Base-by-base conservation (phyloP, 768 basidiomycete genomes). In the Sistotremastrum suecicum region DNA sequence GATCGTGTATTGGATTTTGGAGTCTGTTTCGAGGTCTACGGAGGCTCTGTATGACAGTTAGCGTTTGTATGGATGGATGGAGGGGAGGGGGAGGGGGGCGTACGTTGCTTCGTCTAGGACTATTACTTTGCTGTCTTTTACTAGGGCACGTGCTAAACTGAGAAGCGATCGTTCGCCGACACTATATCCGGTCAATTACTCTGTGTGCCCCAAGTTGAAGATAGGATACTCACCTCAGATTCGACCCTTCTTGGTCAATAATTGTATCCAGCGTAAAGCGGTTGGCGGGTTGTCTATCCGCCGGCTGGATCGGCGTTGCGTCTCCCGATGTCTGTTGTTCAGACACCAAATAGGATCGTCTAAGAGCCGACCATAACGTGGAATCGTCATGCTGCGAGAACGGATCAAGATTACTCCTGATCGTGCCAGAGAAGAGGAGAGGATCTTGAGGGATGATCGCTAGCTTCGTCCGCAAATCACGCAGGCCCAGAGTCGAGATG, bases 371-470 rank as follows among this genome's bases (percentile, higher is more conserved):
- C 75, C 79, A 83, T 2, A 87, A 60, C 7, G 67, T 63, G 4
- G 77, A 77, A 51, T 80, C 76, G 45, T 75, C 74, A 50, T 76
- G 83, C 58, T 60, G 66, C 56, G 58, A 74, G 63, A 69, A 88
- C 52, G 79, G 64, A n/a, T 71, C 66, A 33, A 70, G 60, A 48
- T 68, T 63, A 41, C 64, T 54, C n/a, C 68, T 57, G 12, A 69
- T 54, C 6, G 58, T 61, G 63, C 76, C 77, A 48, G 70, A 74
- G 59, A 76, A 78, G 4, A 77, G 63, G 2, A 68, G 67, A 5
- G 78, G 75, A 51, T 82, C 80, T 56, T 82, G 80, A 5, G 80
- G 80, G 46, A 83, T 80, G 47, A 81, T 77, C 0, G 76, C 70
- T 34, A 78, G 66, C 46, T 72, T 72, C 5, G 66, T 66, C 7